Percentiles rank a stretch among this genome's conserved stretches.
Evolutionary conservation across 2,329 filamentous ascomycete species (phyloP).

Genomic region (Talaromyces sp.): DNA sequence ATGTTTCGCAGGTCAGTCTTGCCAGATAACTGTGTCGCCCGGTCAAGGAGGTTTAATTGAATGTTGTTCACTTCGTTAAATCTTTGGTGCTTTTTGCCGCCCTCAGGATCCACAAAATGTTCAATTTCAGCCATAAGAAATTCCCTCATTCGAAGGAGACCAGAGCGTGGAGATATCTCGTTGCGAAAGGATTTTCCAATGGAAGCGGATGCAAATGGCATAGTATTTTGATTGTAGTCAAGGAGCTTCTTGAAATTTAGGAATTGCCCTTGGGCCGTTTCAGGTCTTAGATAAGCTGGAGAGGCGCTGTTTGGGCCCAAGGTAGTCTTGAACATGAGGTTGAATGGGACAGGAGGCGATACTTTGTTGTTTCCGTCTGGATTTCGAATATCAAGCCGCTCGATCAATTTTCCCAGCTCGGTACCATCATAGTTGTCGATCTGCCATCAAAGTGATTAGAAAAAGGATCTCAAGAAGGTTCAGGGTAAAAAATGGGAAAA

Average conservation of each 20-base stretch:
- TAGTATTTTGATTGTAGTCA: constrained; percentile 77
- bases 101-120: constrained; percentile 90
- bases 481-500: not conserved
- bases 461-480: not conserved
- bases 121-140: constrained; percentile 99
- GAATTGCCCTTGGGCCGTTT: constrained; percentile 89
- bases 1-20: constrained; percentile 71
- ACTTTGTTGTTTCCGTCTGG: constrained; percentile 73
- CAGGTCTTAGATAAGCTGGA: constrained; percentile 71
- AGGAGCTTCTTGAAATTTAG: constrained; percentile 84
- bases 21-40: constrained; percentile 78
- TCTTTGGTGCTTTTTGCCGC: constrained; percentile 87
- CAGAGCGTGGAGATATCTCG: constrained; percentile 88
- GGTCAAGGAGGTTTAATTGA: constrained; percentile 78
- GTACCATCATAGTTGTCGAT: constrained; percentile 93
- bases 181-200: constrained; percentile 90
- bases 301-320: constrained; percentile 83
- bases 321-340: constrained; percentile 86
- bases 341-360: constrained; percentile 76
- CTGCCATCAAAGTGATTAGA: constrained; percentile 15
- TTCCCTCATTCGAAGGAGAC: constrained; percentile 88
- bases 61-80: constrained; percentile 81
- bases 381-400: constrained; percentile 86
- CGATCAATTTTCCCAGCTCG: constrained; percentile 81
- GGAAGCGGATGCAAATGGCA: constrained; percentile 85